Percentiles rank a stretch among this genome's conserved stretches.
These are phyloP conservation scores for Pneumocystis sp. DNA, from an alignment of 1,139 yeast genomes.

Conservation along the genomic window DNA sequence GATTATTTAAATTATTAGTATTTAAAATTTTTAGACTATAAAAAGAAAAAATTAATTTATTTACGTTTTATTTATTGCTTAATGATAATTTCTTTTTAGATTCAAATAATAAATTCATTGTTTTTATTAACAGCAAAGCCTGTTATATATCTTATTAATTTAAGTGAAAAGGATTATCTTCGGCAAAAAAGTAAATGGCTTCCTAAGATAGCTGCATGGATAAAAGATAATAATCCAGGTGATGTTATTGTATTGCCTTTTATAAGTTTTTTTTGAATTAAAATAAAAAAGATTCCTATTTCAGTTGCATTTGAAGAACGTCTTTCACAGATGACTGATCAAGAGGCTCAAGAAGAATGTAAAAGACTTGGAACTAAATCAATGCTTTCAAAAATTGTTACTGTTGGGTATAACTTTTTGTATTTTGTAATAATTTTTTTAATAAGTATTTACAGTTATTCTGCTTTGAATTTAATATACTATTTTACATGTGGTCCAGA, in stretches of 20 bases:
- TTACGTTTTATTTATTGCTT: neutral
- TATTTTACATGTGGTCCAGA: conserved; percentile 84
- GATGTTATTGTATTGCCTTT: conserved; percentile 40
- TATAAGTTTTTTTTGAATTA: neutral
- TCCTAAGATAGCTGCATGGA: conserved; percentile 88
- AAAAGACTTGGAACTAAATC: conserved; percentile 72
- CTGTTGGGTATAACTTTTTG: conserved; percentile 40
- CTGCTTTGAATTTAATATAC: conserved; percentile 55
- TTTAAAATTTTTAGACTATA: neutral
- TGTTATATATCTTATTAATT: conserved; percentile 82
- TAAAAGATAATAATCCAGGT: conserved; percentile 85
- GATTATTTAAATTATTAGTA: neutral
- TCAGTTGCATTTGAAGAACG: conserved; percentile 88
- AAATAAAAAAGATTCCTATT: conserved; percentile 46
- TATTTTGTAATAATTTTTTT: neutral
- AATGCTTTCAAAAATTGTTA: conserved; percentile 75
- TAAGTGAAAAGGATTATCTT: conserved; percentile 84
- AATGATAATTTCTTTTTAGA: conserved; percentile 13
- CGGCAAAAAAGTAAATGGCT: conserved; percentile 97
- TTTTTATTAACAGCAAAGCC: conserved; percentile 79
- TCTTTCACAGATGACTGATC: conserved; percentile 80
- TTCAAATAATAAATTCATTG: conserved; percentile 77
- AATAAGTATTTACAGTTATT: conserved; percentile 5
- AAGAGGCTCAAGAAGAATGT: conserved; percentile 82
- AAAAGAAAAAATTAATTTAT: neutral